Evolutionary conservation across 2,329 filamentous ascomycete genomes (phyloP).

Genomic region (Phialocephala subalpina): DNA sequence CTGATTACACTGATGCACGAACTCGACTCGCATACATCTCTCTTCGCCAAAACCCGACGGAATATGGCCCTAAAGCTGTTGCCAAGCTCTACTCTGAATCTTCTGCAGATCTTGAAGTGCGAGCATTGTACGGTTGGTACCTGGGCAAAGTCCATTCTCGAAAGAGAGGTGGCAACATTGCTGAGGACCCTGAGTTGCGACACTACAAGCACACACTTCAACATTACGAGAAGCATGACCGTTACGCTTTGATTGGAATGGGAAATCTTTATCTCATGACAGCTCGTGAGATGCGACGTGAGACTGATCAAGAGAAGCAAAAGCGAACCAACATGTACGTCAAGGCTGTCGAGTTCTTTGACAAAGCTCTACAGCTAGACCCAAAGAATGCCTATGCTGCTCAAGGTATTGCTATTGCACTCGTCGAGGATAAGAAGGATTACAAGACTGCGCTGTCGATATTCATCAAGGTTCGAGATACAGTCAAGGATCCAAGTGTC

Average conservation of each 20-base stretch:
- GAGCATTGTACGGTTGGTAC: slow-evolving; percentile 95
- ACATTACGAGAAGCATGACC: slow-evolving; percentile 94
- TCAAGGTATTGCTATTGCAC: slow-evolving; percentile 92
- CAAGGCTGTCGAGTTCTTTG: slow-evolving; percentile 97
- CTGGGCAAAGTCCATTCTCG: slow-evolving; percentile 81
- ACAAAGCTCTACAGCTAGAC: slow-evolving; percentile 95
- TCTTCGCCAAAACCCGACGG: slow-evolving; percentile 79
- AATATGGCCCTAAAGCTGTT: slow-evolving; percentile 87
- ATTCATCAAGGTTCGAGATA: slow-evolving; percentile 90
- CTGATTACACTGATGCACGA: slow-evolving; percentile 91
- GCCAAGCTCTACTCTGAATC: slow-evolving; percentile 86
- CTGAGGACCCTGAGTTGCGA: slow-evolving; percentile 89
- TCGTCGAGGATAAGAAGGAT: slow-evolving; percentile 95
- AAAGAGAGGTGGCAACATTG: slow-evolving; percentile 81
- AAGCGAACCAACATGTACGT: slow-evolving; percentile 88
- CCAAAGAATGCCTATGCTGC: slow-evolving; percentile 95
- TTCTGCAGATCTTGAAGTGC: slow-evolving; percentile 86
- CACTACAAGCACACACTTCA: slow-evolving; percentile 97
- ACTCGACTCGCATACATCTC: slow-evolving; percentile 91
- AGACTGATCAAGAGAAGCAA: slow-evolving; percentile 88
- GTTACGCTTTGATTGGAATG: slow-evolving; percentile 97
- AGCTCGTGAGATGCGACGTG: slow-evolving; percentile 92
- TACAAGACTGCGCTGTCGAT: slow-evolving; percentile 83
- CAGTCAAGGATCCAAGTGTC: slow-evolving; percentile 85
- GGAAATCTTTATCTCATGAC: slow-evolving; percentile 86